phyloP scores from a whole-genome alignment of 179 eudicot species.

The Pouteria campechiana region DNA sequence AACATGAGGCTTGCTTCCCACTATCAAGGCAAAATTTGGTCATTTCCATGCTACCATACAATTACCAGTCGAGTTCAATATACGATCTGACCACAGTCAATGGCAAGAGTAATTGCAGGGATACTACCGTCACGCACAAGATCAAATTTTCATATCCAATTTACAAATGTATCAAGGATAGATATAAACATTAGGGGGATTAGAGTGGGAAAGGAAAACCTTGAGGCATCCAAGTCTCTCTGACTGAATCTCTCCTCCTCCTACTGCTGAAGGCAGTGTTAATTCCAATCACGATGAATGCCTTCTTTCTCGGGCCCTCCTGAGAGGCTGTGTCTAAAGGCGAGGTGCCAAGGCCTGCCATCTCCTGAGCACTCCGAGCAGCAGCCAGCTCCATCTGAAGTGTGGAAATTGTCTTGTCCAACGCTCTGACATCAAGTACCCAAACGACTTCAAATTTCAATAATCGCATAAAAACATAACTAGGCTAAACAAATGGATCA shows the following conservation, averaged over 20 bases:
- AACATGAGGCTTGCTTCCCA: too few relatives aligned
- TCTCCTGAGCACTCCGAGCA: constrained; percentile 37
- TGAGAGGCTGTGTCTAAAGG: constrained; percentile 11
- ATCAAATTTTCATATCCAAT: too few relatives aligned
- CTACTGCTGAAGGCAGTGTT: constrained; percentile 91
- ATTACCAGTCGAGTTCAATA: too few relatives aligned
- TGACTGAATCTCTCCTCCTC: constrained; percentile 75
- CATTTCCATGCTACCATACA: too few relatives aligned
- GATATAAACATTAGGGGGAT: background rate
- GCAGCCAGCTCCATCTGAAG: constrained; percentile 85
- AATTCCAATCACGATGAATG: constrained; percentile 65
- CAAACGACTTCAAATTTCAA: background rate
- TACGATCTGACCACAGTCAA: too few relatives aligned
- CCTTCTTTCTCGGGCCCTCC: constrained; percentile 44
- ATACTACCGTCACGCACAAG: too few relatives aligned
- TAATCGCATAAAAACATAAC: background rate
- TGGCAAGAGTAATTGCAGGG: too few relatives aligned
- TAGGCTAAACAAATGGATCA: background rate
- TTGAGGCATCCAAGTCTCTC: constrained; percentile 91
- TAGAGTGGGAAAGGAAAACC: constrained; percentile 17
- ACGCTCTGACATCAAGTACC: constrained; percentile 32
- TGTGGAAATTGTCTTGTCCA: constrained; percentile 73
- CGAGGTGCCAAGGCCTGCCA: constrained; percentile 13
- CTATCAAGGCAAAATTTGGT: too few relatives aligned
- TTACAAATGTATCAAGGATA: background rate